Evolutionary conservation across 306 rosid genomes (phyloP), one percentile per base, ranked within the genome.

Genomic region (Lathyrus tuberosus): DNA sequence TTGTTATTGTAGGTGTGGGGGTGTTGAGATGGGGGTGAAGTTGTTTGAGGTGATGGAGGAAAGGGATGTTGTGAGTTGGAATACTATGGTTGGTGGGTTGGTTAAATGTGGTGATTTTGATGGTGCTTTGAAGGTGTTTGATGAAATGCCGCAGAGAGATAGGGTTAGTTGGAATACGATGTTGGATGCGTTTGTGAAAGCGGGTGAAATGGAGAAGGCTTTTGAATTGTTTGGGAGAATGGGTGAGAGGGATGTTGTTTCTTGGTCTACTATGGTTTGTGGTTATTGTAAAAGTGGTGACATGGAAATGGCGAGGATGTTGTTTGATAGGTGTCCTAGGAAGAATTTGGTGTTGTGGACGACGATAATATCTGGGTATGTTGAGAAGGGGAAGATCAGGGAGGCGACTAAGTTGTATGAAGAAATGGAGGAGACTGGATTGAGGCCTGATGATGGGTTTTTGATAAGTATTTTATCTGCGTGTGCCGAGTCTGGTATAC

Each of bases 141-240:
- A 82, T 59, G 88, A 82, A 84, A 93, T 93, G 94, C 89, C 96
- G 2, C 73, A 12, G 5, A 86, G 85, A 67, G 98, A 93, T 78
- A 14, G 51, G 69, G 90, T 89, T 66, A 88, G 97, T 76, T 90
- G 96, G 97, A 93, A 93, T 72, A 86, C 91, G 0, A 85, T 93
- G 75, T 73, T 93, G 69, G 97, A 88, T 78, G 96, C 83, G 42
- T 84, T 77, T 62, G 83, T 44, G 0, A 93, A 88, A 81, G 88
- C 70, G 1, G 93, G 93, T 7, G 72, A 73, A 37, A 83, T 90
- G 91, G 79, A 80, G 6, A 79, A 85, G 58, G 96, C 96, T 1
- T 90, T 81, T 74, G 38, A 82, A 3, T 22, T 93, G 60, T 93
- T 93, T 70, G 84, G 81, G 73, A 77, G 71, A 65, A 90, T 93